These are phyloP conservation scores for Castanea sativa DNA, from an alignment of 306 rosid genomes.

Conservation along the genomic window DNA sequence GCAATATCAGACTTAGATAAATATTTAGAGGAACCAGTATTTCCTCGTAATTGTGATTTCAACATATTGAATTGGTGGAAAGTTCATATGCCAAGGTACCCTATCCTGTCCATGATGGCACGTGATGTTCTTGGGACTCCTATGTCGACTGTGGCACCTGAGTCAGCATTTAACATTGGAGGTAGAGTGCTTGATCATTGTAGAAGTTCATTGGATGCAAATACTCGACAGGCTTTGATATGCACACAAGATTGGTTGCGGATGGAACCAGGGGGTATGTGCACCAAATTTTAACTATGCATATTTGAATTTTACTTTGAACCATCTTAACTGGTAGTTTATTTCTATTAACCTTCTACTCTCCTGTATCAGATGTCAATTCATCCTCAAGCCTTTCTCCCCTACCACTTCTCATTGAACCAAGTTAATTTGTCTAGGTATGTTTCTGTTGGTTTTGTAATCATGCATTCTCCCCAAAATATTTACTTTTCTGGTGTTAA, in stretches of 20 bases:
- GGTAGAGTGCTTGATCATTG: constrained; percentile 73
- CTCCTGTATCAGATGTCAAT: constrained; percentile 52
- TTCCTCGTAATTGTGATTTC: constrained; percentile 84
- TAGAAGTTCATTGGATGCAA: constrained; percentile 57
- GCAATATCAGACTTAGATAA: constrained; percentile 78
- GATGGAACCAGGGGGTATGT: constrained; percentile 63
- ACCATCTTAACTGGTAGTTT: constrained; percentile 4
- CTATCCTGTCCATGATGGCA: constrained; percentile 95
- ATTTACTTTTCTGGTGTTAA: not conserved
- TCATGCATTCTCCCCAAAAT: constrained; percentile 4
- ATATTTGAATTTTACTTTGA: not conserved
- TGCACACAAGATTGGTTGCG: constrained; percentile 93
- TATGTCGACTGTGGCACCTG: constrained; percentile 81
- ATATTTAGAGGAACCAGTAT: constrained; percentile 89
- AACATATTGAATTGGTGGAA: constrained; percentile 94
- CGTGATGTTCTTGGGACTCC: constrained; percentile 95
- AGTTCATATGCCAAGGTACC: constrained; percentile 96
- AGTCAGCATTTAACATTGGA: constrained; percentile 54
- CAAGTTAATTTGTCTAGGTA: constrained; percentile 42
- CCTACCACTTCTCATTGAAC: constrained; percentile 50
- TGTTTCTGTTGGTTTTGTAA: constrained; percentile 14
- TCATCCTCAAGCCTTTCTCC: constrained; percentile 48
- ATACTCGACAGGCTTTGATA: constrained; percentile 73
- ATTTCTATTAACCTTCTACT: constrained; percentile 12
- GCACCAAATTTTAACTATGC: not conserved